A percentile compares a stretch with the other conserved stretches of the same genome.
Conservation (phyloP, 2,329 filamentous ascomycete species). For the Phyllosticta ampelicida region DNA sequence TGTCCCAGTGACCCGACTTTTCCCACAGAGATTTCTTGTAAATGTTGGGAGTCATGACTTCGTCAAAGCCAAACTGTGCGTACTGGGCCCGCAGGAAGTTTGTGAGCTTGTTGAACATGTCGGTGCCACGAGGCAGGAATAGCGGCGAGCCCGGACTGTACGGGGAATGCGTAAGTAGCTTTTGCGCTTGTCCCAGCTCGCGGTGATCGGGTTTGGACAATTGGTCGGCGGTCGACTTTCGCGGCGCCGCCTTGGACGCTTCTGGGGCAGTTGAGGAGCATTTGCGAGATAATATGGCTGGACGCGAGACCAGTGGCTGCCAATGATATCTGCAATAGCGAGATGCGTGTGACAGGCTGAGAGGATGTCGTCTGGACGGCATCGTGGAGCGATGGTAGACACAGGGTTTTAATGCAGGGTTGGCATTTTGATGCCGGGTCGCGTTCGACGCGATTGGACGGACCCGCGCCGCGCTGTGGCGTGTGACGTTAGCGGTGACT, state of each 20-base stretch:
- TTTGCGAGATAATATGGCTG: conserved; percentile 11
- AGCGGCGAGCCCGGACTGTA: conserved; percentile 82
- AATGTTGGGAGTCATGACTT: conserved; percentile 82
- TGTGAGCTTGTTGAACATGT: conserved; percentile 73
- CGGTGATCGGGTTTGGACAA: conserved; percentile 39
- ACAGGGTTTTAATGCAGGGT: background rate
- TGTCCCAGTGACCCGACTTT: conserved; percentile 75
- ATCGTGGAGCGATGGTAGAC: conserved; percentile 18
- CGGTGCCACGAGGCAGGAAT: conserved; percentile 70
- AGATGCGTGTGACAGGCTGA: conserved; percentile 10
- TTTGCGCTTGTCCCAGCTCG: conserved; percentile 45
- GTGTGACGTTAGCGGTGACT: background rate
- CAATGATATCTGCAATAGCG: conserved; percentile 1
- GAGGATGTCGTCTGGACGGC: conserved; percentile 21
- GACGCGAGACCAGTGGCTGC: background rate
- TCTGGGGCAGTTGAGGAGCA: conserved; percentile 27
- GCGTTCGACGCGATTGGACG: conserved; percentile 8
- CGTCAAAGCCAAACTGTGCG: conserved; percentile 71
- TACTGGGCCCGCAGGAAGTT: conserved; percentile 78
- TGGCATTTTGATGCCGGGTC: conserved; percentile 4
- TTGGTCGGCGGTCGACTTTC: conserved; percentile 13
- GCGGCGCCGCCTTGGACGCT: conserved; percentile 13
- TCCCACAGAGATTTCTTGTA: conserved; percentile 85
- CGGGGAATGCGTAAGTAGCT: conserved; percentile 66
- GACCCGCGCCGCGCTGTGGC: background rate